A percentile compares a stretch with the other conserved stretches of the same genome.
These are phyloP conservation scores for Solanum megistacrolobum DNA, from an alignment of 257 asterid species.

Conservation along the genomic window DNA sequence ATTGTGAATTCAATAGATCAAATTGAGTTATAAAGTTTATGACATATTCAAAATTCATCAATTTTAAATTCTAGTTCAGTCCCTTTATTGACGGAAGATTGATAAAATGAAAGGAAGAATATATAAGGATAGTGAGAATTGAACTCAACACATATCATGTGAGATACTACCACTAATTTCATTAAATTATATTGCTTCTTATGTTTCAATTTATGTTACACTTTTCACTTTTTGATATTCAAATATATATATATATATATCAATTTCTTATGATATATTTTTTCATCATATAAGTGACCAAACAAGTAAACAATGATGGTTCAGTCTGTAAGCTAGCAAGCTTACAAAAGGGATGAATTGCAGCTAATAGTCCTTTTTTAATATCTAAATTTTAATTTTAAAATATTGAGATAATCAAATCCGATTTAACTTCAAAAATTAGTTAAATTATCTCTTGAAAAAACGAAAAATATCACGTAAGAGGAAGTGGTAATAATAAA, in stretches of 20 bases:
- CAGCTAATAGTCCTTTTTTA: neutral
- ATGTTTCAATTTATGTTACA: neutral
- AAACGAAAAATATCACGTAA: no score
- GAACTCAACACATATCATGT: neutral
- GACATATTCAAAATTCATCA: fast-evolving
- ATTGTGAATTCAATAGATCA: no score
- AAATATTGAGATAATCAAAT: neutral
- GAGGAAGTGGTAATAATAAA: neutral
- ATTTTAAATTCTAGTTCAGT: neutral
- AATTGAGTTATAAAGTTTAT: neutral
- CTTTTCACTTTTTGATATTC: neutral
- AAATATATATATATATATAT: neutral
- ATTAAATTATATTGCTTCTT: neutral
- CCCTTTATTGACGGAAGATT: neutral
- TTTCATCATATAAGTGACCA: neutral
- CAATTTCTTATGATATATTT: neutral
- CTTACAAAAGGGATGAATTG: neutral
- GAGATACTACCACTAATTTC: neutral
- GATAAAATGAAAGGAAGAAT: neutral
- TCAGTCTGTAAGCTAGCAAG: neutral
- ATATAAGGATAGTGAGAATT: neutral
- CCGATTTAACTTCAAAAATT: neutral
- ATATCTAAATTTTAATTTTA: neutral
- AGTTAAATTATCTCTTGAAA: neutral
- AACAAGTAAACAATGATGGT: neutral